Percentiles rank a stretch among this genome's conserved stretches.
phyloP scores from a whole-genome alignment of 192 early-diverging fungal species.

The Nowakowskiella sp. region DNA sequence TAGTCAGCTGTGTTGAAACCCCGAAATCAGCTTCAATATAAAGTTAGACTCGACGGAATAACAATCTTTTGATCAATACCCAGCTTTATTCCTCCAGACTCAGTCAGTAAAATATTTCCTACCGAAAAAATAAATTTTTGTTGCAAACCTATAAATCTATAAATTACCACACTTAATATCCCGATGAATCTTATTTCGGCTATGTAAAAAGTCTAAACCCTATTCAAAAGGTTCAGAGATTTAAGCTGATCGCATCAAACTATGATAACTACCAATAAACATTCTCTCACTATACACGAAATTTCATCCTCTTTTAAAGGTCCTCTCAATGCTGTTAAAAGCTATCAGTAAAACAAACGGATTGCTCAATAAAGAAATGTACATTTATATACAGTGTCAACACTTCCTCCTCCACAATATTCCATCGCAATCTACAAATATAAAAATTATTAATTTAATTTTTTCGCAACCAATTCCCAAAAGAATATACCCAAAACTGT shows the following conservation, averaged over 20 bases:
- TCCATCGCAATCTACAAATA: slow-evolving; percentile 45
- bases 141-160: too few species aligned
- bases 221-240: neutral
- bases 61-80: slow-evolving; percentile 1
- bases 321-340: slow-evolving; percentile 19
- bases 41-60: neutral
- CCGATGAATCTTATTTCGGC: slow-evolving; percentile 41
- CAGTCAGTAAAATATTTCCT: slow-evolving; percentile 22
- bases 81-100: slow-evolving; percentile 19
- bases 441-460: neutral
- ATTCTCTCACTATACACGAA: slow-evolving; percentile 33
- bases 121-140: neutral
- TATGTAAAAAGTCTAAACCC: slow-evolving; percentile 47
- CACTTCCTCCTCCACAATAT: slow-evolving; percentile 52
- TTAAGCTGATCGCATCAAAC: slow-evolving; percentile 2
- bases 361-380: neutral
- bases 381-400: slow-evolving; percentile 48
- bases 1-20: slow-evolving; percentile 10
- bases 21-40: slow-evolving; percentile 17
- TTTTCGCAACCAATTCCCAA: neutral
- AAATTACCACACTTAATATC: slow-evolving; percentile 33
- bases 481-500: slow-evolving; percentile 31
- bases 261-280: slow-evolving; percentile 22
- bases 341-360: slow-evolving; percentile 10
- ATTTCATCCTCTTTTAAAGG: slow-evolving; percentile 37